phyloP scores from a whole-genome alignment of 1,139 yeast species.

The Nadsonia commutata region DNA sequence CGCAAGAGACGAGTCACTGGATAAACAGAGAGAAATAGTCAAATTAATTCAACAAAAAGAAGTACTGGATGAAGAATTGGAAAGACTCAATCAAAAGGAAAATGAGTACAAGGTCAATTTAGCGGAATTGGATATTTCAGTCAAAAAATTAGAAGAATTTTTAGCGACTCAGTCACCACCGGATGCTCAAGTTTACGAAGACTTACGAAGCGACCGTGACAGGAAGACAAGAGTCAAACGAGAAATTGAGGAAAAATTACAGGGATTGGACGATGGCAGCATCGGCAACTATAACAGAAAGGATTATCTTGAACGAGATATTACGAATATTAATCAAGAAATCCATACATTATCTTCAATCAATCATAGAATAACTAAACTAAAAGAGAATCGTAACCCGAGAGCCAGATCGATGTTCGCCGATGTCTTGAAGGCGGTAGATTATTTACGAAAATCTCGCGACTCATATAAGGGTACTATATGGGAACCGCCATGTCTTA shows the following conservation, averaged over 20 bases:
- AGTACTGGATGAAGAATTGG: constrained; percentile 3
- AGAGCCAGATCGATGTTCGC: constrained; percentile 9
- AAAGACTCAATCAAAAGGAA: constrained; percentile 11
- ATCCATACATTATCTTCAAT: neutral
- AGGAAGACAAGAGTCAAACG: no score
- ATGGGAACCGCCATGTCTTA: constrained; percentile 65
- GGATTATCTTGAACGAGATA: neutral
- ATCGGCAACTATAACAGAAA: neutral
- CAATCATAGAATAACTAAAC: neutral
- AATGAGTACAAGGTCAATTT: constrained; percentile 2
- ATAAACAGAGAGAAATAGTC: constrained; percentile 7
- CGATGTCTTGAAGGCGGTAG: constrained; percentile 25
- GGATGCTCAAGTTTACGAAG: neutral
- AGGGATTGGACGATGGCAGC: constrained; percentile 1
- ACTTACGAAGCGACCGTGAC: neutral
- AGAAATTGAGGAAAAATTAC: neutral
- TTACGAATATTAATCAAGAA: neutral
- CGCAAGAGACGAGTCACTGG: neutral
- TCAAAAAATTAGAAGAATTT: constrained; percentile 3
- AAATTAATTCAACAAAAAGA: constrained; percentile 20
- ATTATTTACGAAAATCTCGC: constrained; percentile 24
- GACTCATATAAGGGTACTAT: constrained; percentile 29
- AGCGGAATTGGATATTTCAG: constrained; percentile 1
- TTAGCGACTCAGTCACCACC: constrained; percentile 1
- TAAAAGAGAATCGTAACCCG: neutral